A percentile compares a stretch with the other conserved stretches of the same genome.
Conservation (phyloP, 2,329 filamentous ascomycete genomes). For the Colletotrichum musicola region DNA sequence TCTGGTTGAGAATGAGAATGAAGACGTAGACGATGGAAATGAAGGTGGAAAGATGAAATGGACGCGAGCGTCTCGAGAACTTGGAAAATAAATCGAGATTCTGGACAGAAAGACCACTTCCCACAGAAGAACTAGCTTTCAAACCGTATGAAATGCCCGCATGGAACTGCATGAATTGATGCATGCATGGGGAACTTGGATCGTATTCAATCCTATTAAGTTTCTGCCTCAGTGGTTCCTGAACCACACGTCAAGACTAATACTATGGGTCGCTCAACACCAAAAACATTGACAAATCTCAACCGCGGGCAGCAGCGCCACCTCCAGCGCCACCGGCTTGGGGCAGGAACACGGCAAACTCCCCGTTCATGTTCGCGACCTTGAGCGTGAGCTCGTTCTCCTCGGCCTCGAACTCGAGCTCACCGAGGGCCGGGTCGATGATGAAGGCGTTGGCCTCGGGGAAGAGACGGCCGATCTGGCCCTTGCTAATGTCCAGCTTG, state of each 20-base stretch:
- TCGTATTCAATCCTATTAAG: too few species aligned
- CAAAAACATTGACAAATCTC: not conserved
- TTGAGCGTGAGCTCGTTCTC: slow-evolving; percentile 53
- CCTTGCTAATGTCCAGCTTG: slow-evolving; percentile 51
- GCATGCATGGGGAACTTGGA: too few species aligned
- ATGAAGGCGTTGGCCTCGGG: slow-evolving; percentile 51
- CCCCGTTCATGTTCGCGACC: slow-evolving; percentile 49
- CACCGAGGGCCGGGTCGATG: slow-evolving; percentile 50
- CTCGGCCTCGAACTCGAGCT: slow-evolving; percentile 57
- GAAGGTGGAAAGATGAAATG: too few species aligned
- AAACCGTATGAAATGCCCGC: too few species aligned
- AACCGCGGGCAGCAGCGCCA: not conserved
- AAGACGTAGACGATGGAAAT: too few species aligned
- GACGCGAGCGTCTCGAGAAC: too few species aligned
- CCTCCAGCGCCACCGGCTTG: slow-evolving; percentile 28
- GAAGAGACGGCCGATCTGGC: slow-evolving; percentile 52
- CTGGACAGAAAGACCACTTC: too few species aligned
- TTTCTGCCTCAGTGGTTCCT: not conserved
- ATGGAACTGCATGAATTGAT: too few species aligned
- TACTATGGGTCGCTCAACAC: not conserved
- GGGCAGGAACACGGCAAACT: slow-evolving; percentile 51
- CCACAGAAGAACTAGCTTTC: too few species aligned
- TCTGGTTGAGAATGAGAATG: too few species aligned
- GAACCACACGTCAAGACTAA: not conserved
- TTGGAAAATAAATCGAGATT: too few species aligned